Conservation (phyloP, 2,329 filamentous ascomycete genomes). For the Trichophyton verrucosum region DNA sequence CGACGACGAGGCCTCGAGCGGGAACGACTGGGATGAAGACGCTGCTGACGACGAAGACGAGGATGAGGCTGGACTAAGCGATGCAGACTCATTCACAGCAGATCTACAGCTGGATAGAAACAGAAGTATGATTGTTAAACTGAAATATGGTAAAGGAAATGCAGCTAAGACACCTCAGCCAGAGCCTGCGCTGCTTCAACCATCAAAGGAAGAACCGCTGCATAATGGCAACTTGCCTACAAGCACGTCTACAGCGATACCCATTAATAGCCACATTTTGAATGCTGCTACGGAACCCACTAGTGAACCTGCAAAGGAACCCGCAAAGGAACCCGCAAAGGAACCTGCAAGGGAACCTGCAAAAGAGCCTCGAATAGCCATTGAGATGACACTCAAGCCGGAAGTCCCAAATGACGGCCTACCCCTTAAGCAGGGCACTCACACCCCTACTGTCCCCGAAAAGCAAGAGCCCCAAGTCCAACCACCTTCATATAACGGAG, state of each 20-base stretch:
- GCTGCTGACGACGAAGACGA: constrained; percentile 44
- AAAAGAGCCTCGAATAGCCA: neutral
- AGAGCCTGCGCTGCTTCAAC: neutral
- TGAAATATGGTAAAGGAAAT: constrained; percentile 32
- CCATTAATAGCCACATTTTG: neutral
- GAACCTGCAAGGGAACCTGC: neutral
- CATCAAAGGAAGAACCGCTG: neutral
- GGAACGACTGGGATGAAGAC: constrained; percentile 60
- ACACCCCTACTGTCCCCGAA: neutral
- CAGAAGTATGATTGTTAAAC: constrained; percentile 60
- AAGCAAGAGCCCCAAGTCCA: neutral
- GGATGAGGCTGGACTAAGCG: constrained; percentile 34
- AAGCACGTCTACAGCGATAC: neutral
- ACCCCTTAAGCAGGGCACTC: neutral
- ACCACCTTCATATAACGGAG: constrained; percentile 1
- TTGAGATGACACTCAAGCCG: neutral
- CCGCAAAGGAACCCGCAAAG: neutral
- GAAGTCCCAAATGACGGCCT: neutral
- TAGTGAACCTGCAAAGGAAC: neutral
- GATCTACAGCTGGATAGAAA: constrained; percentile 42
- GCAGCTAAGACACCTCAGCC: neutral
- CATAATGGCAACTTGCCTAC: neutral
- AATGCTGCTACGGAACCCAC: neutral
- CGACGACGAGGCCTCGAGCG: constrained; percentile 50
- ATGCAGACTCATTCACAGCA: constrained; percentile 20